Evolutionary conservation across 73 alveolate species (phyloP).

Genomic region (Effrenium voratum): DNA sequence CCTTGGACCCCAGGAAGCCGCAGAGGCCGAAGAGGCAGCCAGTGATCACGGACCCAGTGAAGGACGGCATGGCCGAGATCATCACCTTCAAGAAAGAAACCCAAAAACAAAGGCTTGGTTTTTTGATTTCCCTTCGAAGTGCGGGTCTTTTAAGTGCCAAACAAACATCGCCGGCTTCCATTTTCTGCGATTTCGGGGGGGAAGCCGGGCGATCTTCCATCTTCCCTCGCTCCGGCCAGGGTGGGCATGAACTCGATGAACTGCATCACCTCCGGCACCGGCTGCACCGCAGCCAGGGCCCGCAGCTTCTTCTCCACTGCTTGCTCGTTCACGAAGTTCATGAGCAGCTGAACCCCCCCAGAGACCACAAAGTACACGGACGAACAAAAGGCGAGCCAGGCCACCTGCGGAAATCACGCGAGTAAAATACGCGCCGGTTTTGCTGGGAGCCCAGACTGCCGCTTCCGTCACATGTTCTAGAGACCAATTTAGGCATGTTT

Average conservation of each 20-base stretch:
- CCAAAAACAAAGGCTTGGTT: background rate
- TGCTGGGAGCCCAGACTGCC: no score
- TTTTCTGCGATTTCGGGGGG: background rate
- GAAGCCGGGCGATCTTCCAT: background rate
- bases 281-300: slow-evolving; percentile 49
- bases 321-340: slow-evolving; percentile 31
- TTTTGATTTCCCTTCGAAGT: no score
- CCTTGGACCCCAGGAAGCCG: slow-evolving; percentile 54
- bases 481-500: no score
- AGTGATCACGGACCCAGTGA: background rate
- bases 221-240: background rate
- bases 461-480: no score
- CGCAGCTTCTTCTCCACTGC: slow-evolving; percentile 39
- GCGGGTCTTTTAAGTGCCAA: background rate
- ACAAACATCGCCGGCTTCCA: background rate
- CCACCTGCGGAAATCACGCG: no score
- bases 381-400: slow-evolving; percentile 13
- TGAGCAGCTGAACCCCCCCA: slow-evolving; percentile 20
- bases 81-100: background rate
- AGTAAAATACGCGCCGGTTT: no score
- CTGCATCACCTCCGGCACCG: slow-evolving; percentile 50
- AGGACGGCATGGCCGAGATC: slow-evolving; percentile 22
- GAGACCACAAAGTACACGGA: slow-evolving; percentile 37
- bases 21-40: slow-evolving; percentile 54
- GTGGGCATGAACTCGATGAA: background rate